phyloP scores from a whole-genome alignment of 2,329 filamentous ascomycete species.

The Raffaelea ambrosiae region DNA sequence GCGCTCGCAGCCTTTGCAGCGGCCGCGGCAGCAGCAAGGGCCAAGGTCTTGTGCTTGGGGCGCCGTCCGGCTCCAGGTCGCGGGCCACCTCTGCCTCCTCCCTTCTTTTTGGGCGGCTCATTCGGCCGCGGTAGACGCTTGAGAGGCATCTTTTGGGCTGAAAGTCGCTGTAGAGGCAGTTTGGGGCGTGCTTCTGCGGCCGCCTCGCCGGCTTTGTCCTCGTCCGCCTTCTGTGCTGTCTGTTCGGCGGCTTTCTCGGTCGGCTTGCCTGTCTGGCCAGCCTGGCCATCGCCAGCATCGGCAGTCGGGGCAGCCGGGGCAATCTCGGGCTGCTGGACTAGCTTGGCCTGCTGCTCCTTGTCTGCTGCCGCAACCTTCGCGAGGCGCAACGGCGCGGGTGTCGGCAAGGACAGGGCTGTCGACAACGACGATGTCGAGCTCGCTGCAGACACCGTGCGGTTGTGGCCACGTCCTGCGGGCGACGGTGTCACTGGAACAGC shows the following conservation, averaged over 20 bases:
- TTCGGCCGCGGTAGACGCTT: too few relatives aligned
- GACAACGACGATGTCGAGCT: conserved; percentile 24
- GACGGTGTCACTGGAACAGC: not conserved
- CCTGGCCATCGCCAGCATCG: too few relatives aligned
- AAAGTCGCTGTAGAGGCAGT: not conserved
- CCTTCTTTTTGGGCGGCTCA: not conserved
- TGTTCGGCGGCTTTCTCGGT: too few relatives aligned
- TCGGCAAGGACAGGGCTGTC: conserved; percentile 20
- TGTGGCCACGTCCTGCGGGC: conserved; percentile 2
- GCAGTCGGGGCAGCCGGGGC: too few relatives aligned
- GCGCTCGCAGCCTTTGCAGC: not conserved
- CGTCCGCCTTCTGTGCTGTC: too few relatives aligned
- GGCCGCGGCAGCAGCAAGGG: too few relatives aligned
- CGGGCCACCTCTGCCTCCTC: conserved; percentile 12
- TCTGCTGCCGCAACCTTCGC: not conserved
- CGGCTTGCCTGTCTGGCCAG: too few relatives aligned
- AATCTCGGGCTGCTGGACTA: too few relatives aligned
- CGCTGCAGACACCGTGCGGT: conserved; percentile 14
- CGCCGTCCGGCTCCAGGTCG: conserved; percentile 11
- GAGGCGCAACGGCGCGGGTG: conserved; percentile 12
- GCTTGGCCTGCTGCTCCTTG: too few relatives aligned
- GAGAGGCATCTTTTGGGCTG: not conserved
- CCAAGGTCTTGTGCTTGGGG: conserved; percentile 8
- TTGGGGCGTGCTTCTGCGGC: not conserved
- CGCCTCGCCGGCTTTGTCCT: not conserved